phyloP scores from a whole-genome alignment of 805 yeast genomes.

The Wickerhamomyces strasburgensis region DNA sequence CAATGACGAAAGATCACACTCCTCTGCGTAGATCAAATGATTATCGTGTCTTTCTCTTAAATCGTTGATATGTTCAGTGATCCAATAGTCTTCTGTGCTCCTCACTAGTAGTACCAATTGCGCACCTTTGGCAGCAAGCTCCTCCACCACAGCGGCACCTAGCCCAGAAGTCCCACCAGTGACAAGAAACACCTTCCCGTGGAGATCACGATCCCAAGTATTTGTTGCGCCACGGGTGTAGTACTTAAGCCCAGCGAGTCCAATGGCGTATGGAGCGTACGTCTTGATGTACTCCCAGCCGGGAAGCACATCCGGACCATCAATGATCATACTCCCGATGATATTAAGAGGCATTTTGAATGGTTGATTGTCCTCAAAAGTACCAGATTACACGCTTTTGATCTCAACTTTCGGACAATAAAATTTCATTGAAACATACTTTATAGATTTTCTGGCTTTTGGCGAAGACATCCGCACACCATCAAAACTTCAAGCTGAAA shows the following conservation, averaged over 20 bases:
- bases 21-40: constrained; percentile 81
- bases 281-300: constrained; percentile 57
- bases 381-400: background rate
- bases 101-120: constrained; percentile 74
- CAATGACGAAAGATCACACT: constrained; percentile 73
- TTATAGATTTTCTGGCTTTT: no score
- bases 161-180: constrained; percentile 95
- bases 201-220: constrained; percentile 90
- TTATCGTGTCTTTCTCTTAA: constrained; percentile 67
- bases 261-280: constrained; percentile 52
- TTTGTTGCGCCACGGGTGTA: constrained; percentile 77
- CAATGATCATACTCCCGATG: constrained; percentile 57
- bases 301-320: constrained; percentile 75
- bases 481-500: background rate
- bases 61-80: constrained; percentile 73
- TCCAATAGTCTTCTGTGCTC: constrained; percentile 63
- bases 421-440: no score
- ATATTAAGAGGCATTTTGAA: constrained; percentile 77
- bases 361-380: background rate
- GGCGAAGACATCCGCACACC: background rate
- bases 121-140: constrained; percentile 79
- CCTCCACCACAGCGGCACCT: constrained; percentile 71
- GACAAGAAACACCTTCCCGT: constrained; percentile 77
- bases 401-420: background rate
- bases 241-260: constrained; percentile 50